Evolutionary conservation across 192 early-diverging fungal species (phyloP).

Genomic region (Pilaira anomala): DNA sequence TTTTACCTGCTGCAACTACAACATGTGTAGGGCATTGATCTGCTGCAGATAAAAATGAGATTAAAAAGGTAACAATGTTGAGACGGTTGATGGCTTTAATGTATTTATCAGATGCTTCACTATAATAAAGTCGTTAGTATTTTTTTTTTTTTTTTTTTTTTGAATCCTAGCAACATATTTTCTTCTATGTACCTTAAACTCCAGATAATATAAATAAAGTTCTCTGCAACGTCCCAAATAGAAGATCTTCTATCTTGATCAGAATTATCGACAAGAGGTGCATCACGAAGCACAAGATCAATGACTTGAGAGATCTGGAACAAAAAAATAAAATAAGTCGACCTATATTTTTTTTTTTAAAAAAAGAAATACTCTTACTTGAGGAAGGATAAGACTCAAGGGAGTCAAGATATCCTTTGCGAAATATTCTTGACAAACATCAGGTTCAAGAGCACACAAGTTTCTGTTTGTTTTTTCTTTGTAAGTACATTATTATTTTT

Average conservation of each 20-base stretch:
- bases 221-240: slow-evolving; percentile 58
- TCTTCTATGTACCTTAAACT: slow-evolving; percentile 34
- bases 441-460: slow-evolving; percentile 50
- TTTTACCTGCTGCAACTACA: slow-evolving; percentile 49
- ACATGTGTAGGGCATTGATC: slow-evolving; percentile 48
- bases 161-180: no score
- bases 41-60: slow-evolving; percentile 61
- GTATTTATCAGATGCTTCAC: slow-evolving; percentile 68
- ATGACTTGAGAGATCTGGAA: slow-evolving; percentile 30
- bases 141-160: no score
- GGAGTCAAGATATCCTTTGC: slow-evolving; percentile 54
- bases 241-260: slow-evolving; percentile 40
- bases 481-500: background rate
- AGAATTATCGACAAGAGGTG: slow-evolving; percentile 33
- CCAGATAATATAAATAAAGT: slow-evolving; percentile 56
- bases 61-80: slow-evolving; percentile 57
- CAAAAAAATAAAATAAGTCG: slow-evolving; percentile 6
- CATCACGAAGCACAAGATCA: slow-evolving; percentile 33
- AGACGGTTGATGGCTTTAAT: slow-evolving; percentile 66
- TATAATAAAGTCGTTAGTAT: slow-evolving; percentile 18
- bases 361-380: slow-evolving; percentile 26
- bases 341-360: slow-evolving; percentile 6
- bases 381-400: slow-evolving; percentile 43
- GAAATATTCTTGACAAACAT: slow-evolving; percentile 57
- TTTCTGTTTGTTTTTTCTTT: no score